Conservation (phyloP, 129 eudicot species). For the Calendula officinalis region DNA sequence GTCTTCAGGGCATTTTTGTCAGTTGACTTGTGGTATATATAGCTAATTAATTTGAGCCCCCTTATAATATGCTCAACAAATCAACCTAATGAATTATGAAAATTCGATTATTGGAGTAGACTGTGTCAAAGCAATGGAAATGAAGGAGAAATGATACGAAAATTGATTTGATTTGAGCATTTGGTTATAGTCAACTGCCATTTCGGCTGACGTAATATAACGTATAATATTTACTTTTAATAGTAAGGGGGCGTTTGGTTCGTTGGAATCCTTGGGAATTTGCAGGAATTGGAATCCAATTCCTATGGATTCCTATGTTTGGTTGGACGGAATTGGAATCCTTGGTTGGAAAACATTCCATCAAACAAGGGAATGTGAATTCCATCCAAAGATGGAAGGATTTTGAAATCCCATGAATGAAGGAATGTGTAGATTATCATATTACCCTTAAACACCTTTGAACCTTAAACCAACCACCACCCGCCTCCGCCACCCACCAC, state of each 20-base stretch:
- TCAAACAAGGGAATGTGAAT: too few relatives aligned
- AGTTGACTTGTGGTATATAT: conserved; percentile 19
- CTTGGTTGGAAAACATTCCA: too few relatives aligned
- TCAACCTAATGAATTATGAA: conserved; percentile 4
- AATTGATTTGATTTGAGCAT: conserved; percentile 5
- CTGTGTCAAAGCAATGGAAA: conserved; percentile 23
- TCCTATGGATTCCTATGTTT: too few relatives aligned
- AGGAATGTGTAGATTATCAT: too few relatives aligned
- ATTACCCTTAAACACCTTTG: too few relatives aligned
- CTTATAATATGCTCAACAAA: background rate
- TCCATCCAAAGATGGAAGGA: too few relatives aligned
- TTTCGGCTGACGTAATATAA: conserved; percentile 6
- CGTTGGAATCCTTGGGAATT: too few relatives aligned
- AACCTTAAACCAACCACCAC: too few relatives aligned
- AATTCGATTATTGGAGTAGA: background rate
- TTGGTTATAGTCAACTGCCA: conserved; percentile 13
- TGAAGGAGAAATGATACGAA: conserved; percentile 14
- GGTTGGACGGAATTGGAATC: too few relatives aligned
- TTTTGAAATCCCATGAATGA: too few relatives aligned
- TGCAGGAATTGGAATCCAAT: too few relatives aligned
- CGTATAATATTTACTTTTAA: background rate
- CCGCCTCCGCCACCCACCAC: too few relatives aligned
- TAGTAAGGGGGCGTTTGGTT: background rate
- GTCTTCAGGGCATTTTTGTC: conserved; percentile 6
- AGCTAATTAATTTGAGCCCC: background rate